Conservation (phyloP, 768 basidiomycete genomes). For the Boletellus emodensis region DNA sequence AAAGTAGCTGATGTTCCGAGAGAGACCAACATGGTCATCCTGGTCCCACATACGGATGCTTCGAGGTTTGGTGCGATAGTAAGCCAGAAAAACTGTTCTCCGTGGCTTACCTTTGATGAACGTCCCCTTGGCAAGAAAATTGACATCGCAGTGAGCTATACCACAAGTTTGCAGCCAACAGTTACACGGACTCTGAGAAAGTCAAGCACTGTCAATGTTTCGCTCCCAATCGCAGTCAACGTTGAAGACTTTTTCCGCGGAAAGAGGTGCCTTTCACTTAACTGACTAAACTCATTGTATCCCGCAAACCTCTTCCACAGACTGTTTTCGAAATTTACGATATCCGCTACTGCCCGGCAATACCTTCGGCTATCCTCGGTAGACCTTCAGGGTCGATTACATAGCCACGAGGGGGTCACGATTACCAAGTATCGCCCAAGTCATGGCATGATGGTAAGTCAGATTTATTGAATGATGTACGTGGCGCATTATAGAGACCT, state of each 20-base stretch:
- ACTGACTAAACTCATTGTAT: neutral
- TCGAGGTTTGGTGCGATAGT: conserved; percentile 62
- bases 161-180: conserved; percentile 49
- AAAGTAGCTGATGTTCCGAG: conserved; percentile 46
- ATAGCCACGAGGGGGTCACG: conserved; percentile 45
- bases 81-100: conserved; percentile 19
- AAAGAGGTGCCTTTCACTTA: conserved; percentile 47
- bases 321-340: conserved; percentile 85
- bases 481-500: neutral
- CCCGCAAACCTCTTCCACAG: conserved; percentile 37
- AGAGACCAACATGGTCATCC: conserved; percentile 44
- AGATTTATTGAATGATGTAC: neutral
- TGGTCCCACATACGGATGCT: conserved; percentile 64
- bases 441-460: conserved; percentile 48
- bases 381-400: conserved; percentile 44
- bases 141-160: conserved; percentile 63
- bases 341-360: conserved; percentile 77
- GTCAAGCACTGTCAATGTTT: conserved; percentile 55
- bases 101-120: neutral
- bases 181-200: conserved; percentile 52
- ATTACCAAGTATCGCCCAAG: conserved; percentile 48
- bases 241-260: conserved; percentile 97
- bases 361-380: conserved; percentile 72
- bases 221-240: conserved; percentile 85
- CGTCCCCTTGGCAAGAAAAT: conserved; percentile 60